Conservation (phyloP, 2,329 filamentous ascomycete genomes). For the Neonectria punicea region DNA sequence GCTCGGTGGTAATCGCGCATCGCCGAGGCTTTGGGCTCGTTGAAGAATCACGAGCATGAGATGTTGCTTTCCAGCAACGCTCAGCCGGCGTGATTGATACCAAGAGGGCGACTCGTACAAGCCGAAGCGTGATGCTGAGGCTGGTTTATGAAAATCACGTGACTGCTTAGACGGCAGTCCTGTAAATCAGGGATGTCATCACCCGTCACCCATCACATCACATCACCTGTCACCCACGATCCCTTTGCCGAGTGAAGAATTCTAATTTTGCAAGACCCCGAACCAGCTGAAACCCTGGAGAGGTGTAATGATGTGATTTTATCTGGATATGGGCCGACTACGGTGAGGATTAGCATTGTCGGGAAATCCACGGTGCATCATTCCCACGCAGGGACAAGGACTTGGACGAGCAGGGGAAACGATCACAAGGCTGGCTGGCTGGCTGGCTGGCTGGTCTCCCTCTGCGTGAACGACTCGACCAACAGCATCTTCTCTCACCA, state of each 20-base stretch:
- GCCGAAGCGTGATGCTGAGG: background rate
- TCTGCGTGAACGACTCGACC: background rate
- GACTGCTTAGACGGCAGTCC: background rate
- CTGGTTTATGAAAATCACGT: slow-evolving; percentile 26
- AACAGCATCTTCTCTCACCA: background rate
- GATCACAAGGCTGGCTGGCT: background rate
- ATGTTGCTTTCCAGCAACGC: background rate
- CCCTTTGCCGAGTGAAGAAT: background rate
- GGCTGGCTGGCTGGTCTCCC: background rate
- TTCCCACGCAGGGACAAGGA: background rate
- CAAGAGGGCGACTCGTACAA: background rate
- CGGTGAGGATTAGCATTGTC: slow-evolving; percentile 29
- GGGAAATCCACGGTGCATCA: slow-evolving; percentile 2
- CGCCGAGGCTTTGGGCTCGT: background rate
- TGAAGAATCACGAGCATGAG: background rate
- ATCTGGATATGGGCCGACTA: slow-evolving; percentile 19
- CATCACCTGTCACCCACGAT: background rate
- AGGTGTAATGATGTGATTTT: slow-evolving; percentile 12
- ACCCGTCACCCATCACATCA: background rate
- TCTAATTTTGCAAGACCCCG: background rate
- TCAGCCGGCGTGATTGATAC: background rate
- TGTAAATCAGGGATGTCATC: background rate
- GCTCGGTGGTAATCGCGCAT: background rate
- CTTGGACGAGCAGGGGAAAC: background rate
- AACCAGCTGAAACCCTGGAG: slow-evolving; percentile 9